Evolutionary conservation across 2,329 filamentous ascomycete genomes (phyloP).

Genomic region (Cercospora janseana): DNA sequence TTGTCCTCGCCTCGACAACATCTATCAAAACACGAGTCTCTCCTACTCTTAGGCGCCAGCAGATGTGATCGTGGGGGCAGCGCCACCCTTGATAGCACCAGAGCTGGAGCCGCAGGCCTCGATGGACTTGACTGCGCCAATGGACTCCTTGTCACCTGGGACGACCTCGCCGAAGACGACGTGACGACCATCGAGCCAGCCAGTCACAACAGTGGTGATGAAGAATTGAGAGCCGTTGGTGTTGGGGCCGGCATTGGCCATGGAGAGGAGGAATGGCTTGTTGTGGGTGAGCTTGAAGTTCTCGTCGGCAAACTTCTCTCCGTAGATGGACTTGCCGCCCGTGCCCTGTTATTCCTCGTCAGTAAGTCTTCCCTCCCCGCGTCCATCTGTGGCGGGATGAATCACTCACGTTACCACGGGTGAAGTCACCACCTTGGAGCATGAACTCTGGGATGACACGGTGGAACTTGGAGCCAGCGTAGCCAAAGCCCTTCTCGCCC

Average conservation of each 20-base stretch:
- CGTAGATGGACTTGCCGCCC: conserved; percentile 95
- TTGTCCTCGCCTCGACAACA: neutral
- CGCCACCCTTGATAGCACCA: conserved; percentile 49
- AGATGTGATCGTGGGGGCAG: conserved; percentile 53
- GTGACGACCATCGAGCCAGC: conserved; percentile 74
- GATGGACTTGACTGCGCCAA: conserved; percentile 57
- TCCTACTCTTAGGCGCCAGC: conserved; percentile 43
- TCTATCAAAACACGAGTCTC: conserved; percentile 11
- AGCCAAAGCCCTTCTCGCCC: conserved; percentile 86
- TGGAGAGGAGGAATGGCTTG: conserved; percentile 88
- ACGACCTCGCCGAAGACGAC: conserved; percentile 78
- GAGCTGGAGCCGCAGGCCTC: conserved; percentile 58
- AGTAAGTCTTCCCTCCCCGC: neutral
- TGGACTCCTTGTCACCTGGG: conserved; percentile 52
- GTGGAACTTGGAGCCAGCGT: conserved; percentile 84
- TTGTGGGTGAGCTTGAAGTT: conserved; percentile 92
- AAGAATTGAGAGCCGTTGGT: conserved; percentile 79
- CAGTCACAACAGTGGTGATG: conserved; percentile 66
- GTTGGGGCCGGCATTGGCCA: conserved; percentile 98
- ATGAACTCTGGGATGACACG: conserved; percentile 98
- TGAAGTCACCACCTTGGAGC: conserved; percentile 98
- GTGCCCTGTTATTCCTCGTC: conserved; percentile 64
- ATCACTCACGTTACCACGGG: conserved; percentile 75
- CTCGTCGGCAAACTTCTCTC: conserved; percentile 95
- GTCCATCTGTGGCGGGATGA: neutral